Conservation (phyloP, 495 filamentous ascomycete species). For the Cudoniella acicularis region DNA sequence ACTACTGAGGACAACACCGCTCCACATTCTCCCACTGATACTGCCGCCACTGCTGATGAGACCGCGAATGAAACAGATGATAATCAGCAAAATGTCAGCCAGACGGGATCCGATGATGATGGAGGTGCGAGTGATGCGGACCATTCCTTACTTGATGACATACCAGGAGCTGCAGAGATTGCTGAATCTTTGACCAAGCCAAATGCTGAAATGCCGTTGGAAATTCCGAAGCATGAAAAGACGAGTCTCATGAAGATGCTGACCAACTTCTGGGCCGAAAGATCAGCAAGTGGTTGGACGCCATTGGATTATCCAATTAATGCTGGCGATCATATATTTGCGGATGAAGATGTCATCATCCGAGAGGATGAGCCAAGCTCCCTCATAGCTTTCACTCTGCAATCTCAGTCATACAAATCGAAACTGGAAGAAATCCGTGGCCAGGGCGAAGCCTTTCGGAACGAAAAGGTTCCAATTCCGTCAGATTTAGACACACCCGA, state of each 20-base stretch:
- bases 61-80: constrained; percentile 42
- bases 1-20: not conserved
- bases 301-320: constrained; percentile 88
- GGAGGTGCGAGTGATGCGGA: constrained; percentile 70
- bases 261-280: constrained; percentile 96
- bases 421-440: constrained; percentile 73
- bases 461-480: constrained; percentile 11
- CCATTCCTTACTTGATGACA: constrained; percentile 56
- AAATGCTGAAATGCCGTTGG: constrained; percentile 47
- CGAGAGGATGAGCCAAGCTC: constrained; percentile 97
- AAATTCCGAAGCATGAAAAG: constrained; percentile 86
- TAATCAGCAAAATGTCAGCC: constrained; percentile 45
- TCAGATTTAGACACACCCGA: constrained; percentile 6
- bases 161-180: constrained; percentile 34
- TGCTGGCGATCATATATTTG: constrained; percentile 88
- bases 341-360: constrained; percentile 96
- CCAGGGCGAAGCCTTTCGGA: constrained; percentile 31
- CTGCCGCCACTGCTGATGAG: constrained; percentile 31
- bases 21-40: constrained; percentile 21
- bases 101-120: constrained; percentile 63
- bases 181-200: constrained; percentile 61
- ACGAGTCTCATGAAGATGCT: constrained; percentile 91
- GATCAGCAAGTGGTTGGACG: constrained; percentile 95
- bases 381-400: constrained; percentile 86
- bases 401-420: constrained; percentile 75